A percentile compares a stretch with the other conserved stretches of the same genome.
These are phyloP conservation scores for Scenedesmus sp. DNA, from an alignment of 163 green algal species.

Conservation along the genomic window DNA sequence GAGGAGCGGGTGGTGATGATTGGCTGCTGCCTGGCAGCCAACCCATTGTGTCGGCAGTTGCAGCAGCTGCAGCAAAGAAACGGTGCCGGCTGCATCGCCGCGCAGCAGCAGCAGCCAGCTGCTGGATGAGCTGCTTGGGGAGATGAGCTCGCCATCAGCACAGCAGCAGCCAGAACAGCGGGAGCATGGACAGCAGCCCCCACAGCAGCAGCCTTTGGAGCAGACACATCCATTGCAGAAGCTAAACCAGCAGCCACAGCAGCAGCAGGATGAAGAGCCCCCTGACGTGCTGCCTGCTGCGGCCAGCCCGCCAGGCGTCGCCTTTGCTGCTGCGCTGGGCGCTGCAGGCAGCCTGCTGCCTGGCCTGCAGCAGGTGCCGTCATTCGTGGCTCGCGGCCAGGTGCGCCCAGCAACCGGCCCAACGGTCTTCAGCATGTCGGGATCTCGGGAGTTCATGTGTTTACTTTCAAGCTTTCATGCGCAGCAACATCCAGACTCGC, in stretches of 20 bases:
- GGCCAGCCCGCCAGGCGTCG: neutral
- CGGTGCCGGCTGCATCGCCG: neutral
- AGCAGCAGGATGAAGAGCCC: neutral
- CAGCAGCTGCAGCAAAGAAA: neutral
- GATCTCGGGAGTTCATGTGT: no score
- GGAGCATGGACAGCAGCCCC: neutral
- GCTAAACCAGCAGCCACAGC: neutral
- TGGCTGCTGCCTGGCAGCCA: neutral
- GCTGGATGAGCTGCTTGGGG: slow-evolving; percentile 3
- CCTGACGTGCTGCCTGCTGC: neutral
- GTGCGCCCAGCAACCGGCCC: no score
- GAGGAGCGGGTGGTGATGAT: neutral
- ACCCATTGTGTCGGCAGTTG: neutral
- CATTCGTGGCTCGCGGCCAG: slow-evolving; percentile 16
- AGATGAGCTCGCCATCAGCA: slow-evolving; percentile 7
- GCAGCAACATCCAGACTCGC: no score
- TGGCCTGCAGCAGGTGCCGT: slow-evolving; percentile 4
- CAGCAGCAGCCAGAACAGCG: neutral
- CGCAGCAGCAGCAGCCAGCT: slow-evolving; percentile 11
- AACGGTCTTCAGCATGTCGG: no score
- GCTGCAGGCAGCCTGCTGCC: neutral
- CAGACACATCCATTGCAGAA: neutral
- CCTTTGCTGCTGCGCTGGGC: slow-evolving; percentile 1
- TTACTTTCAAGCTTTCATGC: no score
- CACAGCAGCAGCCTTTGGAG: neutral